Evolutionary conservation across 1,284 basidiomycete species (phyloP), one percentile per base, ranked within the genome.

Genomic region (Ustilago crameri): DNA sequence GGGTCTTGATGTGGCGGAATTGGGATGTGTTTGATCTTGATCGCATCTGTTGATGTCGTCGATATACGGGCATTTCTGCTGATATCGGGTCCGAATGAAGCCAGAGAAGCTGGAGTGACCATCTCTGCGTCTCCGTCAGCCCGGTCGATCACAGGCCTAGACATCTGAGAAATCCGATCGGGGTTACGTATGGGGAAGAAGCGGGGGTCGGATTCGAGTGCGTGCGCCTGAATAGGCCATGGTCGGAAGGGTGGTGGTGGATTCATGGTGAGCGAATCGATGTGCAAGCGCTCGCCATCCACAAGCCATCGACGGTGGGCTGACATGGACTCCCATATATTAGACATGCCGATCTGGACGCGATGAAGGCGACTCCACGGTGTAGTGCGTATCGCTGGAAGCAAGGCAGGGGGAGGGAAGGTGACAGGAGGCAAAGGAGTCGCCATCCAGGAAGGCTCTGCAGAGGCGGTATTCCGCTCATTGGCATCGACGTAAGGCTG

Each of bases 191-290:
- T 59, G 1, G 62, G 56, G 30, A 65, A 65, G 37, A 55, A 61
- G 34, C 51, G 38, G 17, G 63, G 56, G 1, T 38, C 51, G 4
- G 45, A 27, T 35, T 65, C 68, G 24, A 63, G 43, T 0, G 60
- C 44, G 23, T 59, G 60, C 3, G 54, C 42, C 15, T 61, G 60
- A 34, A 64, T 62, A 1, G 71, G 68, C 64, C 69, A 75, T 4
- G 52, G 54, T 14, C 73, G 55, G 37, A 72, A 73, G 3, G 72
- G 75, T 9, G 75, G 75, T 7, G 72, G 52, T 15, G 75, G 75
- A 7, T 37, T 41, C 75, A 76, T 76, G 22, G 30, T 49, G 42
- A 76, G 34, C 42, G 57, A 65, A 20, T 66, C 67, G 20, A 76
- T 51, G 2, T 27, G 48, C 27, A 71, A 14, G 18, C 38, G 43